A percentile compares a stretch with the other conserved stretches of the same genome.
Conservation (phyloP, 1,284 basidiomycete species). For the Cutaneotrichosporon dermatis region DNA sequence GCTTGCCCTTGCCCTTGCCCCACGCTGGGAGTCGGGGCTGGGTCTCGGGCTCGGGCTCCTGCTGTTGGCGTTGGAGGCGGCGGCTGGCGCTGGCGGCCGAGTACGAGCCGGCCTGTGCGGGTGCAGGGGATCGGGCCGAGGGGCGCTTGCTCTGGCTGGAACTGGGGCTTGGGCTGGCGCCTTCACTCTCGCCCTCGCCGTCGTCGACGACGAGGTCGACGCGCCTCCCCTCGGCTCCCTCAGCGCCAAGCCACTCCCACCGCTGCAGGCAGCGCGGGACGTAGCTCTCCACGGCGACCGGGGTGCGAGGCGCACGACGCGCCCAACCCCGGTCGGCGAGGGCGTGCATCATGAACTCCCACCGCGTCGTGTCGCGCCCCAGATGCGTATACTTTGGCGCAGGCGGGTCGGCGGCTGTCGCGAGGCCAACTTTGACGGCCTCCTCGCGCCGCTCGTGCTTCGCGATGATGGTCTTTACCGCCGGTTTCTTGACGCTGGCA, state of each 20-base stretch:
- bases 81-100: too few relatives aligned
- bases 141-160: too few relatives aligned
- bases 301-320: neutral
- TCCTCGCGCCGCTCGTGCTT: neutral
- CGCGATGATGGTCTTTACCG: too few relatives aligned
- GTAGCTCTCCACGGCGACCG: neutral
- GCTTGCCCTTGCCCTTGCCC: too few relatives aligned
- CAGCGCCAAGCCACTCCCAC: constrained; percentile 1
- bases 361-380: constrained; percentile 6
- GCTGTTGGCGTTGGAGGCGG: too few relatives aligned
- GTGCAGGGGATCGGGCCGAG: too few relatives aligned
- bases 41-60: too few relatives aligned
- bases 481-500: too few relatives aligned
- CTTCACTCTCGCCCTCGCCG: neutral
- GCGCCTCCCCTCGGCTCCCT: neutral
- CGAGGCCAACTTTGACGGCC: neutral
- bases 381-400: constrained; percentile 2
- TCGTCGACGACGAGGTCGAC: neutral
- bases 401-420: neutral
- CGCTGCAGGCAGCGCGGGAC: neutral
- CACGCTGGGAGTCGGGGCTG: too few relatives aligned
- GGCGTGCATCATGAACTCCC: constrained; percentile 5
- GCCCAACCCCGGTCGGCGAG: constrained; percentile 9
- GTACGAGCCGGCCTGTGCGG: too few relatives aligned
- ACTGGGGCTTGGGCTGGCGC: too few relatives aligned